phyloP scores from a whole-genome alignment of 768 basidiomycete genomes.

The Xerocomus potaroensis region DNA sequence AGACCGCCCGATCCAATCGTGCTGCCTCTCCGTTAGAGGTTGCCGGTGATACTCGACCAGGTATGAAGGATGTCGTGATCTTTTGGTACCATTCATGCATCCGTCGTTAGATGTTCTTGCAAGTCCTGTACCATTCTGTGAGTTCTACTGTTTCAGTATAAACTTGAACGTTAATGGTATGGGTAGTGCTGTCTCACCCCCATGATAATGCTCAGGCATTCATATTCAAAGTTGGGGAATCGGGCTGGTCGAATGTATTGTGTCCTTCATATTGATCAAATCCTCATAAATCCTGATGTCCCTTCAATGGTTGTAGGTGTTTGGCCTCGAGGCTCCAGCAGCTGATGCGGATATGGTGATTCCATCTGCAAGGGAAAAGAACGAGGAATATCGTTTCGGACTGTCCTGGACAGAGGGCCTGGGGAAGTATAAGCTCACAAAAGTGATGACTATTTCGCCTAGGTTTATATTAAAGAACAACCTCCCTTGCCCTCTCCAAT shows the following conservation, averaged over 20 bases:
- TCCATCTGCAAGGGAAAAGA: constrained; percentile 54
- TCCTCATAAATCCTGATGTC: constrained; percentile 4
- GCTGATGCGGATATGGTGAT: constrained; percentile 85
- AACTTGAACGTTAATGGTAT: constrained; percentile 5
- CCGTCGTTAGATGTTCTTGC: constrained; percentile 40
- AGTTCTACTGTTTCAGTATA: constrained; percentile 30
- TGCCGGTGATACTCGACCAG: constrained; percentile 72
- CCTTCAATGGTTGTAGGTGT: constrained; percentile 41
- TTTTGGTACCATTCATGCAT: constrained; percentile 17
- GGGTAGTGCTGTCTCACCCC: constrained; percentile 80
- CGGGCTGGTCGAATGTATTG: constrained; percentile 82
- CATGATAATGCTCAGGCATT: constrained; percentile 80
- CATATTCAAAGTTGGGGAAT: constrained; percentile 74
- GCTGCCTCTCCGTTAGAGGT: constrained; percentile 67
- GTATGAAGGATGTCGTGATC: constrained; percentile 32
- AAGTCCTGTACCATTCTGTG: constrained; percentile 74
- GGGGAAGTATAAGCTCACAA: constrained; percentile 97
- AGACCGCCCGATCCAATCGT: constrained; percentile 57
- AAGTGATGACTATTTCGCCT: constrained; percentile 88
- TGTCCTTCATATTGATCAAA: constrained; percentile 4
- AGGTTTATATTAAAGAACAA: constrained; percentile 89
- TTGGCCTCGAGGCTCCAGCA: constrained; percentile 87
- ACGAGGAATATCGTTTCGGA: constrained; percentile 75
- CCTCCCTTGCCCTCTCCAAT: constrained; percentile 59
- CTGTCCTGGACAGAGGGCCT: constrained; percentile 89